A percentile compares a stretch with the other conserved stretches of the same genome.
phyloP scores from a whole-genome alignment of 495 filamentous ascomycete genomes.

The Friedmanniomyces endolithicus region DNA sequence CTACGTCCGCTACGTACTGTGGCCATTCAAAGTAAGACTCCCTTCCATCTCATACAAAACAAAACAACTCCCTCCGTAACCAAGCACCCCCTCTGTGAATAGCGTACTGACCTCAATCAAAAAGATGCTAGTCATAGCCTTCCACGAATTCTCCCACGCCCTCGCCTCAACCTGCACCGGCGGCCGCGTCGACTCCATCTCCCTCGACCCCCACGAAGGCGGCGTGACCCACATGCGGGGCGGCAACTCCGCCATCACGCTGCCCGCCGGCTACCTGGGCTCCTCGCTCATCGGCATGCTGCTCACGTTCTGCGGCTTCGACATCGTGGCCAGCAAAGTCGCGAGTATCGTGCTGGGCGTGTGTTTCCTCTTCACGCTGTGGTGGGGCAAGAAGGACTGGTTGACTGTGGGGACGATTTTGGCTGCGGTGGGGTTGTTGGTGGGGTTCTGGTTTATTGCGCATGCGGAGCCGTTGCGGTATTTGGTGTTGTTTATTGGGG shows the following conservation, averaged over 20 bases:
- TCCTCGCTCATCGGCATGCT: constrained; percentile 63
- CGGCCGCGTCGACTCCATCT: constrained; percentile 60
- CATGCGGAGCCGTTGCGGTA: constrained; percentile 61
- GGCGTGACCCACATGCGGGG: constrained; percentile 71
- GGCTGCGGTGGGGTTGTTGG: constrained; percentile 54
- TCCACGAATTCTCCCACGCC: constrained; percentile 73
- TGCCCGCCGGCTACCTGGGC: constrained; percentile 67
- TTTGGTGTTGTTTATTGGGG: constrained; percentile 69
- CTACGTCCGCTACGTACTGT: constrained; percentile 57
- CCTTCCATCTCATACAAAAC: too few relatives aligned
- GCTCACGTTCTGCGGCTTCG: constrained; percentile 67
- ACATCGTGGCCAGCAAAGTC: constrained; percentile 67
- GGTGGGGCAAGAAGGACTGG: constrained; percentile 71
- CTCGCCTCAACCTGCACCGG: constrained; percentile 60
- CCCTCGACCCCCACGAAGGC: constrained; percentile 55
- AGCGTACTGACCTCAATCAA: not conserved
- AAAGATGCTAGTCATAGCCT: constrained; percentile 73
- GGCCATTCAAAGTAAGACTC: constrained; percentile 63
- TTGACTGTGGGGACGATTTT: constrained; percentile 58
- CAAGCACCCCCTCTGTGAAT: not conserved
- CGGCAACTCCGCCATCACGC: constrained; percentile 57
- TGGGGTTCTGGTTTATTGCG: constrained; percentile 69
- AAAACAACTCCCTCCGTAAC: too few relatives aligned
- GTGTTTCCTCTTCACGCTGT: constrained; percentile 62
- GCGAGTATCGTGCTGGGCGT: constrained; percentile 59